Evolutionary conservation across 805 yeast genomes (phyloP).

Genomic region (Sungouiozyma intestinalis): DNA sequence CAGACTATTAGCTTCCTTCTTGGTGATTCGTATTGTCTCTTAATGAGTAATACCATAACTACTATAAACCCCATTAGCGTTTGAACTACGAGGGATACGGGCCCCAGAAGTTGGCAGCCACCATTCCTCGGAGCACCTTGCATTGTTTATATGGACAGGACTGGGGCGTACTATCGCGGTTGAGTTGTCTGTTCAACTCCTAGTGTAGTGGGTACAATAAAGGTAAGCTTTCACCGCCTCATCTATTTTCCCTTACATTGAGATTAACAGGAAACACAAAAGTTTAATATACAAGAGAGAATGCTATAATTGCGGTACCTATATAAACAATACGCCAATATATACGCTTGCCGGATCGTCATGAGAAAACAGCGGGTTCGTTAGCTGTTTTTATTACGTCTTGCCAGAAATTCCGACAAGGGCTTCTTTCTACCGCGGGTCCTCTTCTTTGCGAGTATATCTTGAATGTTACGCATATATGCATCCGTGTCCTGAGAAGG

Average conservation of each 20-base stretch:
- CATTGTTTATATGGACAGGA: no score
- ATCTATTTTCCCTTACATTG: not conserved
- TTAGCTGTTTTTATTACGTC: conserved; percentile 2
- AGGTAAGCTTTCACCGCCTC: no score
- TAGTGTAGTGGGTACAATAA: no score
- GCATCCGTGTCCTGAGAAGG: not conserved
- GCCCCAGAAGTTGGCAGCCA: conserved; percentile 63
- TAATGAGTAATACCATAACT: conserved; percentile 58
- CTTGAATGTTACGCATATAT: not conserved
- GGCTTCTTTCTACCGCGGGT: conserved; percentile 25
- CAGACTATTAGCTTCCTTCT: conserved; percentile 82
- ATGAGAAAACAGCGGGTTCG: no score
- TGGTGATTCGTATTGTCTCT: conserved; percentile 73
- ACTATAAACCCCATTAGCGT: conserved; percentile 67
- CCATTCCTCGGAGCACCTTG: conserved; percentile 4
- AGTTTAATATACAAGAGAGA: no score
- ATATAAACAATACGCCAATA: no score
- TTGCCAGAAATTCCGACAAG: conserved; percentile 13
- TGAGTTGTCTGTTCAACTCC: no score
- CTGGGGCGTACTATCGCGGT: no score
- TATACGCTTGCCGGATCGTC: no score
- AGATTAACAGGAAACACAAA: no score
- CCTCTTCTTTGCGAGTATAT: conserved; percentile 11
- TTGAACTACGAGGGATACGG: conserved; percentile 76
- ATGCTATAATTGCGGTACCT: no score